phyloP scores from a whole-genome alignment of 805 yeast species.

The Jamesozyma gamospora region DNA sequence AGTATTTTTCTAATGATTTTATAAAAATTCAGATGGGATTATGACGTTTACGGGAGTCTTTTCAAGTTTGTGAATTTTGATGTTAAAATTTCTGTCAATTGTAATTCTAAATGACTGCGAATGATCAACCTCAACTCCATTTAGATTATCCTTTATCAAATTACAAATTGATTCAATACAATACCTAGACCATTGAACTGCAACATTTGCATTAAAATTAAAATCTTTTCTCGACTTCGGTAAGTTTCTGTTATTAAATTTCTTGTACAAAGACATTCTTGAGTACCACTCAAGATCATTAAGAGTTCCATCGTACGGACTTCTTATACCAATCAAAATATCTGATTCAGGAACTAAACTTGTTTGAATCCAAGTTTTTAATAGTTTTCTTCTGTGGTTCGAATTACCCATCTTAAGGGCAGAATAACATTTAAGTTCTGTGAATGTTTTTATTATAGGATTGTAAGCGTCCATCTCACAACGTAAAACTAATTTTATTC shows the following conservation, averaged over 20 bases:
- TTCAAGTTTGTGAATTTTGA: slow-evolving; percentile 6
- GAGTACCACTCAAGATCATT: slow-evolving; percentile 18
- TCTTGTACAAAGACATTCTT: slow-evolving; percentile 11
- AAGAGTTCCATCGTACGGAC: slow-evolving; percentile 17
- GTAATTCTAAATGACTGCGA: slow-evolving; percentile 15
- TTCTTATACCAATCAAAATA: slow-evolving; percentile 24
- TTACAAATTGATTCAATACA: slow-evolving; percentile 12
- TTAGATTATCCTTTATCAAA: slow-evolving; percentile 6
- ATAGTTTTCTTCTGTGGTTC: slow-evolving; percentile 22
- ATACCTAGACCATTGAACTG: slow-evolving; percentile 23
- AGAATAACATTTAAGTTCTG: slow-evolving; percentile 26
- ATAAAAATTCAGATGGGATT: neutral
- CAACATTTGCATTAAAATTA: slow-evolving; percentile 20
- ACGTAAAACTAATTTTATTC: slow-evolving; percentile 18
- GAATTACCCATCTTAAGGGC: slow-evolving; percentile 13
- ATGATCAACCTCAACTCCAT: neutral
- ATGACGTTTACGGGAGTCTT: slow-evolving; percentile 10
- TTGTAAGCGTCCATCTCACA: slow-evolving; percentile 29
- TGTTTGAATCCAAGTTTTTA: slow-evolving; percentile 28
- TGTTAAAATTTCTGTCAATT: slow-evolving; percentile 9
- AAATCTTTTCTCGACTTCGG: slow-evolving; percentile 9
- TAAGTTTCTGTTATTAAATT: slow-evolving; percentile 14
- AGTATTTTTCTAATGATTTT: neutral
- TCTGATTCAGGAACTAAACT: slow-evolving; percentile 21
- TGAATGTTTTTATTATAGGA: slow-evolving; percentile 10